These are phyloP conservation scores for Pestalotiopsis sp. DNA, from an alignment of 2,329 filamentous ascomycete genomes.

Conservation along the genomic window DNA sequence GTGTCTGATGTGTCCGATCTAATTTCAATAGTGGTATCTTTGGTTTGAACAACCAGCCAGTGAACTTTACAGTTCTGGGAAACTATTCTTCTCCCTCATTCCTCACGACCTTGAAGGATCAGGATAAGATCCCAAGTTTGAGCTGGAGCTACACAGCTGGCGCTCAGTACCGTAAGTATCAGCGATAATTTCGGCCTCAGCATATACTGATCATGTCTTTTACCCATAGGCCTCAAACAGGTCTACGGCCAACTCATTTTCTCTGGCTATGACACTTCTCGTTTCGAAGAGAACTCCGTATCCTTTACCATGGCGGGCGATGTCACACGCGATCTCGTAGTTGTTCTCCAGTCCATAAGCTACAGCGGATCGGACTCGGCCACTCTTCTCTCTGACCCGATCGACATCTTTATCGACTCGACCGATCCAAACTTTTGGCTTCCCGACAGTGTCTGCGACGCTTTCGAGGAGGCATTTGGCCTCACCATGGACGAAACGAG, in stretches of 20 bases:
- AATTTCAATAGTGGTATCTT: conserved; percentile 35
- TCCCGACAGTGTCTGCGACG: conserved; percentile 32
- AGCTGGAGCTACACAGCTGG: conserved; percentile 47
- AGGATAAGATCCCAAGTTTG: conserved; percentile 39
- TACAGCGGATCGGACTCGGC: conserved; percentile 35
- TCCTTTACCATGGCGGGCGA: conserved; percentile 39
- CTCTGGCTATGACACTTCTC: conserved; percentile 43
- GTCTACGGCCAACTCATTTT: conserved; percentile 42
- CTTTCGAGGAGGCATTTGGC: conserved; percentile 37
- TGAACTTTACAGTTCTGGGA: conserved; percentile 39
- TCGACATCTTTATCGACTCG: conserved; percentile 39
- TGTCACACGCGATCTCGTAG: conserved; percentile 38
- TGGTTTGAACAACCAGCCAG: conserved; percentile 39
- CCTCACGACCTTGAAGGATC: conserved; percentile 38
- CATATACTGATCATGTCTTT: background rate
- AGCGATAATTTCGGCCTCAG: no score
- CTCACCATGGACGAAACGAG: conserved; percentile 28
- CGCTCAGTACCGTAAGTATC: conserved; percentile 38
- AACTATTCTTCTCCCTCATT: conserved; percentile 39
- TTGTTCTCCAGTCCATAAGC: conserved; percentile 40
- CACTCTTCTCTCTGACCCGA: conserved; percentile 35
- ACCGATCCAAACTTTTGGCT: conserved; percentile 40
- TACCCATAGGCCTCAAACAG: conserved; percentile 34
- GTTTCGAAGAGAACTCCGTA: conserved; percentile 39
- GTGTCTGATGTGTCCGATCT: background rate